Percentiles rank a stretch among this genome's conserved stretches.
Evolutionary conservation across 139 green algal species (phyloP).

Genomic region (Tetradesmus lagerheimii): DNA sequence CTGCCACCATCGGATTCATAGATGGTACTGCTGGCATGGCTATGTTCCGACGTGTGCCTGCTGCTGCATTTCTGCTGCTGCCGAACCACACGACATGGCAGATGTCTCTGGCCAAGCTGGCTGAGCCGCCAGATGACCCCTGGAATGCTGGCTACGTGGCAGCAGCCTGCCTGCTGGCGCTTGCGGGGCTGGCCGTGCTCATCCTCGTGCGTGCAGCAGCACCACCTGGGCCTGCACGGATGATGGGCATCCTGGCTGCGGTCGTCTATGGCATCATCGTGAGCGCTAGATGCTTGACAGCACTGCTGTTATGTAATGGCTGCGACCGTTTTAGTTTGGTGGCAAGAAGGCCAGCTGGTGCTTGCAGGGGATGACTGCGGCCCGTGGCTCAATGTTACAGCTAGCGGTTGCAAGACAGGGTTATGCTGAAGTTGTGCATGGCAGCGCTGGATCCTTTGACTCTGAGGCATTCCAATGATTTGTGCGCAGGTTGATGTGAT

Average conservation of each 20-base stretch:
- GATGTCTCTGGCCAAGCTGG: slow-evolving; percentile 33
- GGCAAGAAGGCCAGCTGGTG: too few relatives aligned
- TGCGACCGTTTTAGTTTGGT: too few relatives aligned
- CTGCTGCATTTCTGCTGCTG: not conserved
- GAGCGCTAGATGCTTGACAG: not conserved
- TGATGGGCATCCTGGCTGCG: slow-evolving; percentile 15
- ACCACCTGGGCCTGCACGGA: not conserved
- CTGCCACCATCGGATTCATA: too few relatives aligned
- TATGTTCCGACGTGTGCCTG: not conserved
- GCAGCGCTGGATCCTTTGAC: too few relatives aligned
- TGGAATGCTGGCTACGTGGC: not conserved
- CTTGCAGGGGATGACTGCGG: not conserved
- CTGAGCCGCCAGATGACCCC: not conserved
- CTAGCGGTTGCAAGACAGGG: too few relatives aligned
- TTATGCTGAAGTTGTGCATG: too few relatives aligned
- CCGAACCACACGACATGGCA: not conserved
- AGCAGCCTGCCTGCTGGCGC: not conserved
- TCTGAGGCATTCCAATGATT: too few relatives aligned
- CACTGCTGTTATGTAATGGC: too few relatives aligned
- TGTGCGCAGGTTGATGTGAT: too few relatives aligned
- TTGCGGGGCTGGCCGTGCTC: slow-evolving; percentile 6
- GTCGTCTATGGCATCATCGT: slow-evolving; percentile 30
- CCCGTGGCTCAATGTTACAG: too few relatives aligned
- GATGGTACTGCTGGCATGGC: too few relatives aligned
- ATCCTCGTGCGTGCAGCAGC: not conserved